A percentile compares a stretch with the other conserved stretches of the same genome.
These are phyloP conservation scores for Pestalotiopsis sp. DNA, from an alignment of 2,329 filamentous ascomycete genomes.

Conservation along the genomic window DNA sequence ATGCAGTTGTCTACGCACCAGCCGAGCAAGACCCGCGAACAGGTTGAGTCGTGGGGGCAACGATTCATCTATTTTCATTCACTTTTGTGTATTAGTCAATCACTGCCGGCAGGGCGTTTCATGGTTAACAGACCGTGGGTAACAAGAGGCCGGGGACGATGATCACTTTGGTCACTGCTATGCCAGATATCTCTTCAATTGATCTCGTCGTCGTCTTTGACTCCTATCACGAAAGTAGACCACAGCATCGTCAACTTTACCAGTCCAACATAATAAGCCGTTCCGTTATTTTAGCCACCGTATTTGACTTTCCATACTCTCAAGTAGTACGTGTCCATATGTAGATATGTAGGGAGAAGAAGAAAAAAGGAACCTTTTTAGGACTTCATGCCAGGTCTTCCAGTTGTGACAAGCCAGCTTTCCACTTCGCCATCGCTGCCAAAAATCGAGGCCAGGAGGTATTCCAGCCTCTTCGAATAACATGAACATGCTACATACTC, in stretches of 20 bases:
- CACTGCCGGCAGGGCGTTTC: no score
- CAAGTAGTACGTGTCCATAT: slow-evolving; percentile 22
- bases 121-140: no score
- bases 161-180: no score
- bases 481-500: slow-evolving; percentile 23
- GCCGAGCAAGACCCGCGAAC: no score
- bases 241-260: slow-evolving; percentile 23
- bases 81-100: no score
- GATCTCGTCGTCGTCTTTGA: slow-evolving; percentile 24
- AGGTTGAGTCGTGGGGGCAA: no score
- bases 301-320: slow-evolving; percentile 21
- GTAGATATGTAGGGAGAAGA: slow-evolving; percentile 16
- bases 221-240: slow-evolving; percentile 25
- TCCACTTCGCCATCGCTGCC: slow-evolving; percentile 27
- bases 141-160: background rate
- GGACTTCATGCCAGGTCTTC: slow-evolving; percentile 31
- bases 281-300: slow-evolving; percentile 28
- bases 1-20: no score
- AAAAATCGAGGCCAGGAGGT: slow-evolving; percentile 12
- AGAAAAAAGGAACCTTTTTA: slow-evolving; percentile 35
- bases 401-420: slow-evolving; percentile 28
- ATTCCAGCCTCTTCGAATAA: slow-evolving; percentile 23
- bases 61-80: no score
- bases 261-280: slow-evolving; percentile 26
- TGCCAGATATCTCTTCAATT: slow-evolving; percentile 26